These are phyloP conservation scores for Gamsiella multidivaricata DNA, from an alignment of 192 early-diverging fungal species.

Conservation along the genomic window DNA sequence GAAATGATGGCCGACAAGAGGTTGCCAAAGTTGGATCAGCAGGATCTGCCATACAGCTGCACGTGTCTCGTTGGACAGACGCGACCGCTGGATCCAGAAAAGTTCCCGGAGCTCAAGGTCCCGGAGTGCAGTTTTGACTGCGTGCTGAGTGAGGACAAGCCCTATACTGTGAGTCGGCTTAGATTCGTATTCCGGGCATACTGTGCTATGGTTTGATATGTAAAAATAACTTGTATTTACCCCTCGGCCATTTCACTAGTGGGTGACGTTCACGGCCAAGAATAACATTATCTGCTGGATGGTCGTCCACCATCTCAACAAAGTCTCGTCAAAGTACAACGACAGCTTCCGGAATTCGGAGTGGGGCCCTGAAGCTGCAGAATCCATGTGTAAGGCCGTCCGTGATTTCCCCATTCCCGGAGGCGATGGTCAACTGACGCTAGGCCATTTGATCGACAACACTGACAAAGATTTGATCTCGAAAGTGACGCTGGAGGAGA, in stretches of 20 bases:
- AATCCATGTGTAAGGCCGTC: slow-evolving; percentile 15
- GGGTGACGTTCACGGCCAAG: slow-evolving; percentile 15
- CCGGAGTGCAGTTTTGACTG: neutral
- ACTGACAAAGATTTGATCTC: slow-evolving; percentile 13
- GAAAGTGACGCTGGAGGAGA: slow-evolving; percentile 27
- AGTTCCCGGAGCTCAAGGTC: neutral
- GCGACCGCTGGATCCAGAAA: neutral
- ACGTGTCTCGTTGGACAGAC: slow-evolving; percentile 16
- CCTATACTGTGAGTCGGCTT: neutral
- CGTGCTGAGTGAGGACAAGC: neutral
- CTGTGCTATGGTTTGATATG: too few relatives aligned
- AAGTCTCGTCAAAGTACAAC: neutral
- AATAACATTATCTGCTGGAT: neutral
- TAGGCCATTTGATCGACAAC: slow-evolving; percentile 16
- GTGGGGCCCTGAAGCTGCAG: slow-evolving; percentile 31
- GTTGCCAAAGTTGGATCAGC: neutral
- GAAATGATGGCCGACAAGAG: neutral
- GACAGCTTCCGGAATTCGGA: slow-evolving; percentile 26
- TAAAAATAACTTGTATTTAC: neutral
- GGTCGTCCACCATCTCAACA: slow-evolving; percentile 1
- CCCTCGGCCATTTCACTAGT: neutral
- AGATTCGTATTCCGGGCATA: neutral
- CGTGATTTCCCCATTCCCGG: slow-evolving; percentile 8
- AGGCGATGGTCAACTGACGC: neutral
- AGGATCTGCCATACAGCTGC: neutral